phyloP scores from a whole-genome alignment of 352 stramenopile genomes.

The Globisporangium apiculatum region DNA sequence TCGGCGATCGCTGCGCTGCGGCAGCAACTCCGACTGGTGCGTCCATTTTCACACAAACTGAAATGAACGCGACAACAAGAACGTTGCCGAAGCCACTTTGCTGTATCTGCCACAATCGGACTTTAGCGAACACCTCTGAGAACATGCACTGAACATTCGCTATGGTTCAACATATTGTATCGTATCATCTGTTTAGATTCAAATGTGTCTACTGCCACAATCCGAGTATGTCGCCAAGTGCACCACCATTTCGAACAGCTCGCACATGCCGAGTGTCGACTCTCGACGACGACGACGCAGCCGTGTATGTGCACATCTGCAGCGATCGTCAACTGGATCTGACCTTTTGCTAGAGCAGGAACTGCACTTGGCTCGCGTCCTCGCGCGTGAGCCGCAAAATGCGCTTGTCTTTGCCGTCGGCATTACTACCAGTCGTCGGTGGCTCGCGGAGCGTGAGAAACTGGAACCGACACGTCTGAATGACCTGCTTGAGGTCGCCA shows the following conservation, averaged over 20 bases:
- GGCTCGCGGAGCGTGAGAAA: constrained; percentile 60
- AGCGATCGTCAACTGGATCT: no score
- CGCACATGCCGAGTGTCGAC: no score
- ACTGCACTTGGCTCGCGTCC: constrained; percentile 79
- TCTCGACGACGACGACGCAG: no score
- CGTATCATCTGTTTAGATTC: background rate
- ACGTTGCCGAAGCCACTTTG: no score
- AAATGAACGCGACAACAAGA: background rate
- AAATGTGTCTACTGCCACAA: background rate
- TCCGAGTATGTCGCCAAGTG: no score
- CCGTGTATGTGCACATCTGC: no score
- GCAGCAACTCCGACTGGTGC: no score
- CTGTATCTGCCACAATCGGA: no score
- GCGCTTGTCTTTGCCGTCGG: constrained; percentile 29
- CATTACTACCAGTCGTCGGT: background rate
- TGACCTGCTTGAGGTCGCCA: constrained; percentile 70
- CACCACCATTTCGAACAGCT: no score
- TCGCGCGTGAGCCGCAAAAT: constrained; percentile 68
- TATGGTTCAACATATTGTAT: background rate
- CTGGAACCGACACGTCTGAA: constrained; percentile 80
- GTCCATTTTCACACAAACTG: background rate
- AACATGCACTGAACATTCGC: background rate
- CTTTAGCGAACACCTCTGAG: background rate
- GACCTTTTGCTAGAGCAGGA: constrained; percentile 35
- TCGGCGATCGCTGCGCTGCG: no score